Percentiles rank a stretch among this genome's conserved stretches.
phyloP scores from a whole-genome alignment of 306 rosid species.

The Gleditsia sinensis region DNA sequence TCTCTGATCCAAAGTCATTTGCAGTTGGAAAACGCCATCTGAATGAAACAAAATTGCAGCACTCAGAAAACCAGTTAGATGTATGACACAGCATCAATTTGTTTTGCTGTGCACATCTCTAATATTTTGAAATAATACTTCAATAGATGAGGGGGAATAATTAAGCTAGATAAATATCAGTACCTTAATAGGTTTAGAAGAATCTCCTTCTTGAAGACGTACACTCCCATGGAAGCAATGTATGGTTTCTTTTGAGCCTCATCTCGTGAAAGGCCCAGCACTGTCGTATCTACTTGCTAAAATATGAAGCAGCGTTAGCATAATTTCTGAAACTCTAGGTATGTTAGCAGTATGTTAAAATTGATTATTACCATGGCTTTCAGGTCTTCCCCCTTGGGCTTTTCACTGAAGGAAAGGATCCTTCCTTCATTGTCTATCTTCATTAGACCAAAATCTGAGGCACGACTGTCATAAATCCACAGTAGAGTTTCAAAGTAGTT shows the following conservation, averaged over 20 bases:
- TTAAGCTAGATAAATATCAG: not conserved
- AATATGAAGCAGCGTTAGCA: constrained; percentile 36
- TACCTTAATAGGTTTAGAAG: constrained; percentile 92
- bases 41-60: constrained; percentile 38
- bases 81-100: constrained; percentile 19
- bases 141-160: constrained; percentile 38
- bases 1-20: constrained; percentile 97
- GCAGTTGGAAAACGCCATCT: constrained; percentile 99
- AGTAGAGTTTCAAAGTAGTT: constrained; percentile 27
- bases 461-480: constrained; percentile 66
- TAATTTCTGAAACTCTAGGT: constrained; percentile 24
- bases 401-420: constrained; percentile 73
- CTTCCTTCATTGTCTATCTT: constrained; percentile 84
- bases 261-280: constrained; percentile 80
- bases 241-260: constrained; percentile 86
- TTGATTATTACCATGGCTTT: constrained; percentile 76
- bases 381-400: constrained; percentile 79
- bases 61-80: constrained; percentile 33
- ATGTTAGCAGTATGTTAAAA: constrained; percentile 22
- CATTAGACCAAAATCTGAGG: constrained; percentile 99
- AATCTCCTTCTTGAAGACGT: constrained; percentile 94
- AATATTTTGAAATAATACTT: constrained; percentile 46
- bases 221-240: constrained; percentile 99
- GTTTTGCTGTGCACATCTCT: constrained; percentile 18
- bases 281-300: constrained; percentile 89